phyloP scores from a whole-genome alignment of 768 basidiomycete genomes.

The Brasilioporus rufonigricans region DNA sequence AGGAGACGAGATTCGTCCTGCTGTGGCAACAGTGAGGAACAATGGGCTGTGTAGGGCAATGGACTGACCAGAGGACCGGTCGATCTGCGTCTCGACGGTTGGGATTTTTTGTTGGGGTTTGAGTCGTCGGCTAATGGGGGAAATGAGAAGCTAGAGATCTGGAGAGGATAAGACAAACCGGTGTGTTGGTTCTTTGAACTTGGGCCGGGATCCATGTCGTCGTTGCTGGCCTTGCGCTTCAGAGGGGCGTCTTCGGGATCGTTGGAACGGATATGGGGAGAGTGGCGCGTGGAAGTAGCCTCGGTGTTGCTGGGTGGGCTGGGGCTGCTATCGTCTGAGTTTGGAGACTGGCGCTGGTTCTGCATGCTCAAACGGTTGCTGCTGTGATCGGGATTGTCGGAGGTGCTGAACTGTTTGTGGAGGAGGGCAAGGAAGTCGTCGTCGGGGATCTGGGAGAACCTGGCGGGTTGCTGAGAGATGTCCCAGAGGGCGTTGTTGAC shows the following conservation, averaged over 20 bases:
- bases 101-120: conserved; percentile 25
- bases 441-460: conserved; percentile 64
- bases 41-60: not conserved
- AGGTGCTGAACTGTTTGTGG: conserved; percentile 66
- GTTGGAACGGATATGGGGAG: conserved; percentile 27
- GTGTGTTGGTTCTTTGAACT: conserved; percentile 66
- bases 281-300: conserved; percentile 20
- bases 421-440: conserved; percentile 77
- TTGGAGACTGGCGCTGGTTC: conserved; percentile 38
- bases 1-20: conserved; percentile 73
- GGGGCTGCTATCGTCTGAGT: conserved; percentile 76
- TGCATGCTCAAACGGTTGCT: not conserved
- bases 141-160: conserved; percentile 1
- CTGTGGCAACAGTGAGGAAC: conserved; percentile 8
- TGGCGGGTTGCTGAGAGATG: conserved; percentile 50
- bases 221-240: conserved; percentile 77
- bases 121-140: conserved; percentile 22
- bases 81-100: conserved; percentile 39
- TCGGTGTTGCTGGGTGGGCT: conserved; percentile 59
- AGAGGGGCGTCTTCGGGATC: conserved; percentile 47
- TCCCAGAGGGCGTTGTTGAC: conserved; percentile 60
- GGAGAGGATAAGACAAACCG: conserved; percentile 36
- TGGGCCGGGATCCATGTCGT: conserved; percentile 61
- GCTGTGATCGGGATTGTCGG: conserved; percentile 31
- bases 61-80: conserved; percentile 35